Base-by-base conservation (phyloP, 345 rosid species). In the Corchorus capsularis region DNA sequence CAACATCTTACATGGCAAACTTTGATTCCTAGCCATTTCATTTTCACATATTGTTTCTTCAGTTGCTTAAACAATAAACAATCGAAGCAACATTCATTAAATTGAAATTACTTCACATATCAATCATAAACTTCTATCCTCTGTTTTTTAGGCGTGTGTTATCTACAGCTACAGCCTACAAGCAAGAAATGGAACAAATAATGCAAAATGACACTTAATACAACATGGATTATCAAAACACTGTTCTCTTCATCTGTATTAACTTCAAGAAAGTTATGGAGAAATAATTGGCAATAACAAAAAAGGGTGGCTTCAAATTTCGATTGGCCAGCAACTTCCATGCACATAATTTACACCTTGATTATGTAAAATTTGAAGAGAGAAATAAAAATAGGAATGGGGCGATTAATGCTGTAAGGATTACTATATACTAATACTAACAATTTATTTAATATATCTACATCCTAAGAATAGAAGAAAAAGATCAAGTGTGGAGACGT, bases 361-460 rank as follows among this genome's bases (percentile, higher is more conserved):
- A 17, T 64, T 17, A 64, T n/a, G 69, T 17, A 16, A 41, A 64
- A 3, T 64, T 41, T 41, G 20, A 37, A 16, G 47, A 37, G 16
- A 62, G 17, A 15, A 27, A 27, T 27, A 27, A 55, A 19, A 22
- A 10, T 4, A 59, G 4, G 20, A 5, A 20, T 12, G 61, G 32
- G 27, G 60, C 45, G 46, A 35, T 35, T 35, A 15, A 63, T 35
- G 67, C 19, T 63, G 11, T 39, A 63, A 37, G 67, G 12, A 8
- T 65, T 43, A 9, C 4, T 65, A 55, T 32, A 41, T 43, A 9
- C 9, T 41, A 55, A 41, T 43, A 9, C 9, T 41, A 55, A 34
- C 27, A 19, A 35, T 19, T 54, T 35, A 6, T 82, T 74, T 3
- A 16, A 74, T 15, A 63, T 80, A 49, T 77, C 32, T 67, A 49